Conservation (phyloP, 768 basidiomycete genomes). For the Tylopilus cervinicoccineus region DNA sequence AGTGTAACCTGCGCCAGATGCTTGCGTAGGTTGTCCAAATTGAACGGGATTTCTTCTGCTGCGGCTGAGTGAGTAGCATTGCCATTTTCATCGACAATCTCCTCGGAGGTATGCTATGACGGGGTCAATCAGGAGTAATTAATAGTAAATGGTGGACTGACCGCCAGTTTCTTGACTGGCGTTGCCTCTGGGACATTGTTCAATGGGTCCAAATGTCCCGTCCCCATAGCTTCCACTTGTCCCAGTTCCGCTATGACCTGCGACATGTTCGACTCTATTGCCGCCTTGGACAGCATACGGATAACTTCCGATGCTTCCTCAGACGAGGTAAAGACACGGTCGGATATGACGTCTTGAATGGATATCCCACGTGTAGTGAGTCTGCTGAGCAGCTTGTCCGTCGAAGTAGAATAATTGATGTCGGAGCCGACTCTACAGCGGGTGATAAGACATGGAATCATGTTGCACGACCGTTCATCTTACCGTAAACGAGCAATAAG, state of each 20-base stretch:
- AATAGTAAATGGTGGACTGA: slow-evolving; percentile 13
- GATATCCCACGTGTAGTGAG: slow-evolving; percentile 49
- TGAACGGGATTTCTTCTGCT: slow-evolving; percentile 59
- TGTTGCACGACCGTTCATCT: slow-evolving; percentile 11
- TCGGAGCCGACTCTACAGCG: slow-evolving; percentile 38
- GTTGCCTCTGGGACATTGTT: slow-evolving; percentile 53
- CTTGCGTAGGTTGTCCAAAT: slow-evolving; percentile 64
- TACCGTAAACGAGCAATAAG: slow-evolving; percentile 56
- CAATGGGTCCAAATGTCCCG: slow-evolving; percentile 38
- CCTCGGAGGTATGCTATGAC: slow-evolving; percentile 16
- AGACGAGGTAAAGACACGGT: slow-evolving; percentile 51
- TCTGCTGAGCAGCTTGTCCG: slow-evolving; percentile 37
- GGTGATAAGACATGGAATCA: slow-evolving; percentile 11
- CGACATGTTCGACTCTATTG: slow-evolving; percentile 50
- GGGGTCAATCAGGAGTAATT: not conserved
- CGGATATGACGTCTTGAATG: slow-evolving; percentile 49
- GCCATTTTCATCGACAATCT: slow-evolving; percentile 17
- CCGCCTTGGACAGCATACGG: slow-evolving; percentile 52
- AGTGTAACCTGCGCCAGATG: slow-evolving; percentile 63
- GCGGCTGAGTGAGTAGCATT: slow-evolving; percentile 19
- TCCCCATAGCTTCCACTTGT: slow-evolving; percentile 46
- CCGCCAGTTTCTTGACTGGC: slow-evolving; percentile 53
- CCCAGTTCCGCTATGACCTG: slow-evolving; percentile 54
- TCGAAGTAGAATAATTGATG: slow-evolving; percentile 13
- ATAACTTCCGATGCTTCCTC: slow-evolving; percentile 56